Conservation (phyloP, 78 protist species). For the Speleostelium caveatum region DNA sequence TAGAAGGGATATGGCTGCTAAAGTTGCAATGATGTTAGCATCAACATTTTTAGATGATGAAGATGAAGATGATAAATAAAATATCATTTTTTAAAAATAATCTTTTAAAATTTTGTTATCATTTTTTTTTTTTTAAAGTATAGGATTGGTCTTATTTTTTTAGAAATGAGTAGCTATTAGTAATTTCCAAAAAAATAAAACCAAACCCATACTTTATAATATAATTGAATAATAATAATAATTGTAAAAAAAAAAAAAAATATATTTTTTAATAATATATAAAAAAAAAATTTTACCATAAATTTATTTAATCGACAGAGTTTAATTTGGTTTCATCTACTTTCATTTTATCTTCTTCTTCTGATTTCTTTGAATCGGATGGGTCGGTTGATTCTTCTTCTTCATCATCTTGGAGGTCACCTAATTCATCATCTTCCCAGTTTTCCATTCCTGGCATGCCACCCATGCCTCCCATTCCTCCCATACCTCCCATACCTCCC, state of each 20-base stretch:
- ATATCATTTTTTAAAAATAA: too few species aligned
- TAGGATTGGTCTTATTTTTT: too few species aligned
- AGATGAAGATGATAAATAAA: conserved; percentile 32
- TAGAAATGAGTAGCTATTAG: too few species aligned
- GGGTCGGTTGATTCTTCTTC: conserved; percentile 6
- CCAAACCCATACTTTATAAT: neutral
- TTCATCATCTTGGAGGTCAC: conserved; percentile 9
- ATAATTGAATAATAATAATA: neutral
- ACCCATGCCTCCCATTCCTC: conserved; percentile 58
- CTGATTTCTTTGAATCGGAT: neutral
- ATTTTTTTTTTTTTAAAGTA: too few species aligned
- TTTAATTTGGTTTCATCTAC: conserved; percentile 36
- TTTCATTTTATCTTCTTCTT: conserved; percentile 25
- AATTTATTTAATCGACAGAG: conserved; percentile 60
- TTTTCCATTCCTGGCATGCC: conserved; percentile 26
- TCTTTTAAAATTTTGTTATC: too few species aligned
- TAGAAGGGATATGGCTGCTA: conserved; percentile 66
- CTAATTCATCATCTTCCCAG: conserved; percentile 20
- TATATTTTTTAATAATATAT: too few species aligned
- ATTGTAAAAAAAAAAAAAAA: too few species aligned
- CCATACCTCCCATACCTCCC: conserved; percentile 67
- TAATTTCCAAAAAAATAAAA: too few species aligned
- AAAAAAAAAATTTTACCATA: neutral
- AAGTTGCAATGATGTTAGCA: conserved; percentile 71
- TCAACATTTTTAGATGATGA: conserved; percentile 12